Base-by-base conservation (phyloP, 2,329 filamentous ascomycete genomes). In the Xylariaceae sp. region DNA sequence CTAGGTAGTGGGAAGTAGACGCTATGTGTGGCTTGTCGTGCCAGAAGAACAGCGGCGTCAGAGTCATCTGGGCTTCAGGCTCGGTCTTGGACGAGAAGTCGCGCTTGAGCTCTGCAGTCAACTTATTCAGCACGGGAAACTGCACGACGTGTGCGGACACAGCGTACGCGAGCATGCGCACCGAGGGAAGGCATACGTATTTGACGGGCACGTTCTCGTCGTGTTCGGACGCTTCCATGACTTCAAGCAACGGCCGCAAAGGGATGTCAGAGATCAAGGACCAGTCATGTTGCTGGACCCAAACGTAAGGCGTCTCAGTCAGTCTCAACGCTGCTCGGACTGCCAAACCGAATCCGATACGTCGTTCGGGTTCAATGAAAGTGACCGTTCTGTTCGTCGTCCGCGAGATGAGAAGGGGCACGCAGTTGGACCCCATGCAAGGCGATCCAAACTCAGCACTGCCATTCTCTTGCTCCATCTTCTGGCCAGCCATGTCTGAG, bases 201-300 rank as follows among this genome's bases (percentile, higher is more conserved):
- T 68, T 71, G 31, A 79, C 61, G 0, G 73, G 73, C 4, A 46
- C 42, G 3, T 52, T 52, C 4, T 44, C 41, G 1, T 60, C 52
- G 12, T 35, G 18, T 17, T 35, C 30, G 2, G 65, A 59, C 2
- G 52, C 47, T 38, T 53, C 52, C 74, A 79, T 78, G 30, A 72
- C 59, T 2, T 66, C 56, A 2, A 79, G 50, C 12, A 78, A 54
- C 1, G 65, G 50, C 1, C 49, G 43, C 2, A 77, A 44, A 1
- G 74, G 74, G 3, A 79, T 62, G 35, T 68, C 58, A 2, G 64
- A 56, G 13, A 68, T 61, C 0, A 79, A 56, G 4, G 65, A 61
- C 75, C 75, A 79, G 56, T 79, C 75, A 50, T 79, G 75, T 56
- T 79, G 75, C 46, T 78, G 74, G 0, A 79, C 58, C 74, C 75